Conservation (phyloP, 306 rosid genomes). For the Vicia faba region DNA sequence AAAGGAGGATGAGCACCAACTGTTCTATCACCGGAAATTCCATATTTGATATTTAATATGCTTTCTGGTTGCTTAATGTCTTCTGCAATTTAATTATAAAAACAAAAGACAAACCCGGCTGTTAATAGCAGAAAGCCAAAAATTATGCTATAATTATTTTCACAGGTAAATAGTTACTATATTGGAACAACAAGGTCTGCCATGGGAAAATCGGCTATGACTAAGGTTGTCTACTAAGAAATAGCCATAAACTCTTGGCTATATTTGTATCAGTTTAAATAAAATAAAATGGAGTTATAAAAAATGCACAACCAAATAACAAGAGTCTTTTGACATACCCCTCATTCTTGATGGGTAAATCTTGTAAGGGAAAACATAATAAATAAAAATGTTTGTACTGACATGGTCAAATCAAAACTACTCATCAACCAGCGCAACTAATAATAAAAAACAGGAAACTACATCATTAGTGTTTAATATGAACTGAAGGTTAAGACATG, state of each 20-base stretch:
- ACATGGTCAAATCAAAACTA: background rate
- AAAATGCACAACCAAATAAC: background rate
- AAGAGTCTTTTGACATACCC: slow-evolving; percentile 5
- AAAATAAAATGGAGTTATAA: background rate
- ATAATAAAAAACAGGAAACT: slow-evolving; percentile 7
- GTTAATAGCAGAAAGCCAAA: slow-evolving; percentile 22
- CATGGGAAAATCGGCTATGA: slow-evolving; percentile 8
- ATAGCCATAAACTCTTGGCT: slow-evolving; percentile 10
- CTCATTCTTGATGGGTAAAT: slow-evolving; percentile 6
- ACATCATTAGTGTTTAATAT: slow-evolving; percentile 13
- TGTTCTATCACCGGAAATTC: slow-evolving; percentile 78
- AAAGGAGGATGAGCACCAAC: slow-evolving; percentile 90
- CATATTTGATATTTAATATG: slow-evolving; percentile 79
- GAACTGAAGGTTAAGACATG: slow-evolving; percentile 14
- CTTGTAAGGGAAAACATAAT: background rate
- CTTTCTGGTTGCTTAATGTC: slow-evolving; percentile 58
- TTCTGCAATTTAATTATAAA: slow-evolving; percentile 47
- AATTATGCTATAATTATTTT: slow-evolving; percentile 31
- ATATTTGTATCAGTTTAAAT: background rate
- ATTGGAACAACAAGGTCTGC: background rate
- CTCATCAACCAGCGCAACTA: background rate
- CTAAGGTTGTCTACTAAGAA: slow-evolving; percentile 33
- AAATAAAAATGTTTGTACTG: too few relatives aligned
- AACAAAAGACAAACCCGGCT: slow-evolving; percentile 6
- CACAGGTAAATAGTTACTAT: slow-evolving; percentile 11